Evolutionary conservation across 495 filamentous ascomycete genomes (phyloP).

Genomic region (Hypoxylon rickii): DNA sequence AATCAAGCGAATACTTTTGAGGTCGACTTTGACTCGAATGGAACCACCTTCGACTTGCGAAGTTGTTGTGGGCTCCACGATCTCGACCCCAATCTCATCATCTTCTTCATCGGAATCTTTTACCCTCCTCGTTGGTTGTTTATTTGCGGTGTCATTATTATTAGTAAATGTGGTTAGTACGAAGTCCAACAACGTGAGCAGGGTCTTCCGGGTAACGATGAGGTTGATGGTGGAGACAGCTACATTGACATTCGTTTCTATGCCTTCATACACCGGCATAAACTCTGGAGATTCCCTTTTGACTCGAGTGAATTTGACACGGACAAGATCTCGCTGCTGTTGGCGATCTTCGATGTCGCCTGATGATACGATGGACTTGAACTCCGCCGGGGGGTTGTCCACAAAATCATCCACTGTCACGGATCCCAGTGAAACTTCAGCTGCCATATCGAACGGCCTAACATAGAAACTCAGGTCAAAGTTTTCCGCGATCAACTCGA

Average conservation of each 20-base stretch:
- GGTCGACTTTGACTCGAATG: constrained; percentile 79
- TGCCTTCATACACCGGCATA: constrained; percentile 84
- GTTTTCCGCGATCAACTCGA: constrained; percentile 87
- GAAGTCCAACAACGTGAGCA: constrained; percentile 95
- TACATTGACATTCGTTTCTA: constrained; percentile 90
- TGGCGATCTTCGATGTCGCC: constrained; percentile 70
- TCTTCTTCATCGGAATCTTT: constrained; percentile 44
- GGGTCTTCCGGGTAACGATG: constrained; percentile 88
- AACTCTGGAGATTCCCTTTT: constrained; percentile 93
- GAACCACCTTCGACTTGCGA: constrained; percentile 44
- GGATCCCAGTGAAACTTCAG: constrained; percentile 83
- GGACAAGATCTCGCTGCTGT: constrained; percentile 79
- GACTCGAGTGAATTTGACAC: constrained; percentile 85
- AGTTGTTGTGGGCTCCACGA: constrained; percentile 33
- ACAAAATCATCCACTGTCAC: constrained; percentile 95
- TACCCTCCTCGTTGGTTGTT: constrained; percentile 41
- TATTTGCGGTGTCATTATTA: constrained; percentile 56
- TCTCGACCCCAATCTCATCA: constrained; percentile 41
- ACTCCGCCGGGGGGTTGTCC: constrained; percentile 84
- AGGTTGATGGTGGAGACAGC: constrained; percentile 94
- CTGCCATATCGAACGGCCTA: constrained; percentile 87
- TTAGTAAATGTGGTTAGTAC: constrained; percentile 92
- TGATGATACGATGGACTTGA: constrained; percentile 93
- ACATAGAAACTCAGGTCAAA: constrained; percentile 88
- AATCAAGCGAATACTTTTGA: constrained; percentile 91